A percentile compares a stretch with the other conserved stretches of the same genome.
These are phyloP conservation scores for Russula griseocarnosa DNA, from an alignment of 768 basidiomycete species.

Conservation along the genomic window DNA sequence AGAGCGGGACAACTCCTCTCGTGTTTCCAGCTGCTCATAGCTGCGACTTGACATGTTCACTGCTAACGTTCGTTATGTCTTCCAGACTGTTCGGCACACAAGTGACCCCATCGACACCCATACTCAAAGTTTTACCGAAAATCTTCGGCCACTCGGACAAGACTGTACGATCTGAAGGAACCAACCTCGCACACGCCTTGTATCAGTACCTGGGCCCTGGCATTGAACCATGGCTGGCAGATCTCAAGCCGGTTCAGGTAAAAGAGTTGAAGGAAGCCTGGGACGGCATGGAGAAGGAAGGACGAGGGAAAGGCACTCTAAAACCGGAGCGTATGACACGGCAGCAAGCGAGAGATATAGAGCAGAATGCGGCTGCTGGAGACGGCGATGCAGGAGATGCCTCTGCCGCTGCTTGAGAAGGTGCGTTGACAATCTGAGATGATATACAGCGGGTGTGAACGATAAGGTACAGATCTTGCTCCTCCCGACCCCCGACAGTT, in stretches of 20 bases:
- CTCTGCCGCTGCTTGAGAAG: conserved; percentile 40
- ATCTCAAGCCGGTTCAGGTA: conserved; percentile 94
- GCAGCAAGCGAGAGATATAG: conserved; percentile 68
- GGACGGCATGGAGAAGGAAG: conserved; percentile 76
- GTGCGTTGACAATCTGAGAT: conserved; percentile 36
- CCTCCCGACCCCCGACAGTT: conserved; percentile 73
- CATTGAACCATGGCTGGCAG: conserved; percentile 79
- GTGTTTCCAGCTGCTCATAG: not conserved
- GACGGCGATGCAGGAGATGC: conserved; percentile 39
- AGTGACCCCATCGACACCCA: conserved; percentile 64
- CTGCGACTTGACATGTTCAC: not conserved
- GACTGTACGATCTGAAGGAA: conserved; percentile 90
- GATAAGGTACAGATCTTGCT: conserved; percentile 41
- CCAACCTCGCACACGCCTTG: conserved; percentile 62
- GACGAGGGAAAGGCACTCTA: conserved; percentile 75
- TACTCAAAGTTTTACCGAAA: conserved; percentile 87
- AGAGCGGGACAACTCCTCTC: not conserved
- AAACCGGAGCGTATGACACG: conserved; percentile 79
- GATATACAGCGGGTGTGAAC: conserved; percentile 9
- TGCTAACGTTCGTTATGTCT: conserved; percentile 4
- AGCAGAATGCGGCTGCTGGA: conserved; percentile 39
- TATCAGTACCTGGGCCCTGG: conserved; percentile 82
- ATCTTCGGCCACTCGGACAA: conserved; percentile 96
- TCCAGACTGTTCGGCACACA: conserved; percentile 74
- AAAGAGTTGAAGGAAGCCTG: conserved; percentile 94